Conservation (phyloP, 2,329 filamentous ascomycete genomes). For the Xylariaceae sp. region DNA sequence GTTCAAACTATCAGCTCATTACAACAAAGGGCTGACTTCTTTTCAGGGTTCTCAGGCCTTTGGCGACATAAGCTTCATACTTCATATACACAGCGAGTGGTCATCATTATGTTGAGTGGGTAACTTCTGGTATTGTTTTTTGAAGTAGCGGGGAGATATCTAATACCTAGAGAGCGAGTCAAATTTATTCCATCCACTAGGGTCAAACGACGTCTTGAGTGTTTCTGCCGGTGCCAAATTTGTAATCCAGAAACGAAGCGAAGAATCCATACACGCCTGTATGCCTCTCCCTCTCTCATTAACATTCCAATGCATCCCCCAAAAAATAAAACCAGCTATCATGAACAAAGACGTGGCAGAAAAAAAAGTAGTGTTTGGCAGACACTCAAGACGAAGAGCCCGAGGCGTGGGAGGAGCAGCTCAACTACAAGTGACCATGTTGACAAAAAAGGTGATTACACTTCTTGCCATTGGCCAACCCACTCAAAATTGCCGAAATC, state of each 20-base stretch:
- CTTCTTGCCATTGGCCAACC: conserved; percentile 85
- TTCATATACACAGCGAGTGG: too few relatives aligned
- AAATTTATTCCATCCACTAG: conserved; percentile 34
- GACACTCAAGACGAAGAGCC: conserved; percentile 28
- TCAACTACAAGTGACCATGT: conserved; percentile 59
- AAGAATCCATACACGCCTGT: conserved; percentile 24
- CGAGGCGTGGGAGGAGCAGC: conserved; percentile 32
- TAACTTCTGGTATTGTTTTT: conserved; percentile 62
- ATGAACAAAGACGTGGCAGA: conserved; percentile 29
- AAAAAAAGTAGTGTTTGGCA: conserved; percentile 25
- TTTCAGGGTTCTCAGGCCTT: too few relatives aligned
- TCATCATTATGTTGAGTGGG: conserved; percentile 47
- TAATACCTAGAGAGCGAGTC: conserved; percentile 65
- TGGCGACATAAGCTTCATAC: too few relatives aligned
- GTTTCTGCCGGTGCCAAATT: conserved; percentile 31
- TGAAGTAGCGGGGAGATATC: conserved; percentile 42
- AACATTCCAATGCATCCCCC: conserved; percentile 23
- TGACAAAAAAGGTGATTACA: conserved; percentile 30
- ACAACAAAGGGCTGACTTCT: too few relatives aligned
- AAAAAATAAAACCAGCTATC: conserved; percentile 24
- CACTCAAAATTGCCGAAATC: conserved; percentile 83
- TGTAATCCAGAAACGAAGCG: conserved; percentile 27
- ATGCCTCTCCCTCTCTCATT: conserved; percentile 16
- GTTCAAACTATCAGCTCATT: too few relatives aligned
- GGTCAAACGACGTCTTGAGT: conserved; percentile 20